Evolutionary conservation across 2,329 filamentous ascomycete genomes (phyloP), one percentile per base, ranked within the genome.

Genomic region (Sporothrix protearum): DNA sequence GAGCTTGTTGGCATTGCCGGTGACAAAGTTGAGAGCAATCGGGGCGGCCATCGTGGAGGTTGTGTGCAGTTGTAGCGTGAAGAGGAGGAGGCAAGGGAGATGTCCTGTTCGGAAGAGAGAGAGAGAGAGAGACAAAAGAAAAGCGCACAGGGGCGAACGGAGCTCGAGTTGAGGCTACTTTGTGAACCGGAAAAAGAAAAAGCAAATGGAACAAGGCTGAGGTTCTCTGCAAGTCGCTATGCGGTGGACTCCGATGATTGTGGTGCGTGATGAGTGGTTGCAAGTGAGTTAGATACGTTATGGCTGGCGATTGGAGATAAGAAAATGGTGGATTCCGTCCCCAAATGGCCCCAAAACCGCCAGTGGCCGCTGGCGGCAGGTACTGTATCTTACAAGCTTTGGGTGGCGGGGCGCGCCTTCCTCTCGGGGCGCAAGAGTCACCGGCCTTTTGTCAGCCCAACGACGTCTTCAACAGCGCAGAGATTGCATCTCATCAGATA

Each of bases 1-100:
- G 71, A 99, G 87, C 84, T 99, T 99, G 84, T 97, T 96, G 78
- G 91, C 89, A 82, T 99, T 99, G 81, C 95, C 92, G 1, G 95
- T 98, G 79, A 99, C 97, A 84, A 99, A 99, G 82, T 96, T 94
- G 75, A 99, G 81, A 6, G 80, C 77, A 3, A 79, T 57, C 79
- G 16, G 83, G 74, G 75, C 84, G 74, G 75, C 84, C 83, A 57
- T 82, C 80, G 16, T 68, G 51, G 22, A 6, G 36, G 1, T 12
- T 55, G 47, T 47, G 49, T 14, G 2, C 16, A 30, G 53, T 12
- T 33, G 22, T 12, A n/a, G n/a, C n/a, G n/a, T 30, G 25, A 22
- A 2, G 28, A n/a, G 25, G 19, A 25, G 3, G 49, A 22, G 4
- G 7, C 3, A 53, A 53, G 22, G 12, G 22, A 9, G n/a, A 51